A percentile compares a stretch with the other conserved stretches of the same genome.
Conservation (phyloP, 176 grass and related monocot genomes). For the Chrysopogon serrulatus region DNA sequence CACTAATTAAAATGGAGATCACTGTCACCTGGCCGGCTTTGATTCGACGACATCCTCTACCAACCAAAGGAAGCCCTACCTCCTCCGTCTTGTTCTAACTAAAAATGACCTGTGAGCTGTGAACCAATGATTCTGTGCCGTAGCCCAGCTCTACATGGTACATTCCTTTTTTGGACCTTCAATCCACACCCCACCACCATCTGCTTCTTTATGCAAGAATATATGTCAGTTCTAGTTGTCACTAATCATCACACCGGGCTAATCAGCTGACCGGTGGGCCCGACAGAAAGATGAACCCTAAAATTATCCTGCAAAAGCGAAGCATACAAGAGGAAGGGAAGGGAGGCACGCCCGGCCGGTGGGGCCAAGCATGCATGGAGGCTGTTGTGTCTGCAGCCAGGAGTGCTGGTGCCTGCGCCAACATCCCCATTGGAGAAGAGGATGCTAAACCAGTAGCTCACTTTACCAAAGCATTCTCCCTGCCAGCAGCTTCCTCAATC, state of each 20-base stretch:
- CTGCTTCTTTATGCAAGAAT: background rate
- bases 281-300: constrained; percentile 36
- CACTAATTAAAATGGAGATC: background rate
- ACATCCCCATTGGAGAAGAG: constrained; percentile 35
- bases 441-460: background rate
- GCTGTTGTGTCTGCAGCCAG: constrained; percentile 9
- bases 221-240: background rate
- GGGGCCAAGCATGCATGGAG: background rate
- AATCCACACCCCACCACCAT: background rate
- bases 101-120: background rate
- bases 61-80: background rate
- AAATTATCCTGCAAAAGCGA: background rate
- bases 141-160: background rate
- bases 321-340: background rate
- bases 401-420: constrained; percentile 25
- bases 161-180: constrained; percentile 1
- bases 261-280: background rate
- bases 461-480: constrained; percentile 22
- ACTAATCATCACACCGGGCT: background rate
- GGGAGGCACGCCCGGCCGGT: background rate
- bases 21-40: background rate
- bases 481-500: constrained; percentile 47
- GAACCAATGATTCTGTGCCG: background rate
- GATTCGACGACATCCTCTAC: background rate
- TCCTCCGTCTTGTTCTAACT: no score